These are phyloP conservation scores for Ceratobasidium sp. DNA, from an alignment of 1,284 basidiomycete genomes.

Conservation along the genomic window DNA sequence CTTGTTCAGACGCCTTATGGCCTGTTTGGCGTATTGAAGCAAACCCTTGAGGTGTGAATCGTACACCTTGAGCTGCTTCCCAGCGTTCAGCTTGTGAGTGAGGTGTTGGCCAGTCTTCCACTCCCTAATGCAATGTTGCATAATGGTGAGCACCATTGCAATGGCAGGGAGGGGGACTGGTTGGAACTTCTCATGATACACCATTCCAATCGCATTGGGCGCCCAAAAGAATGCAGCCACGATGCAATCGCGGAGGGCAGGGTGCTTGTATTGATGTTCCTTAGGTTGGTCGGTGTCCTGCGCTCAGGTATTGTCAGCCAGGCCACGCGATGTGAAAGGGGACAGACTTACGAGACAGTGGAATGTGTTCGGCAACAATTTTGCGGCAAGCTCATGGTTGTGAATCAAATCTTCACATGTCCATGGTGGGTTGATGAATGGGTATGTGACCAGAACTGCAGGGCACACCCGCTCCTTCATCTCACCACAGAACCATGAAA, in stretches of 20 bases:
- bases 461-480: background rate
- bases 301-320: background rate
- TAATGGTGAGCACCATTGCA: constrained; percentile 16
- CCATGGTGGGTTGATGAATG: background rate
- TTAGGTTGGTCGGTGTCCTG: too few relatives aligned
- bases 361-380: background rate
- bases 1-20: background rate
- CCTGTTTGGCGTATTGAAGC: background rate
- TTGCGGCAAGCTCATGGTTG: background rate
- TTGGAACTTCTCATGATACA: constrained; percentile 8
- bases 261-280: background rate
- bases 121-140: constrained; percentile 33
- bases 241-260: background rate
- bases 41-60: constrained; percentile 6
- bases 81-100: background rate
- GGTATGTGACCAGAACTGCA: background rate
- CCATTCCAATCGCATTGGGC: background rate
- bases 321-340: background rate
- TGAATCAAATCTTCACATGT: background rate
- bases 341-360: background rate
- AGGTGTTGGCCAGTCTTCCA: constrained; percentile 2
- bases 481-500: constrained; percentile 7
- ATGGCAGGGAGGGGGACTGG: constrained; percentile 2
- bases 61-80: constrained; percentile 3
- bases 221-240: background rate